A percentile compares a stretch with the other conserved stretches of the same genome.
Conservation (phyloP, 352 stramenopile species). For the Blastocystis sp. region DNA sequence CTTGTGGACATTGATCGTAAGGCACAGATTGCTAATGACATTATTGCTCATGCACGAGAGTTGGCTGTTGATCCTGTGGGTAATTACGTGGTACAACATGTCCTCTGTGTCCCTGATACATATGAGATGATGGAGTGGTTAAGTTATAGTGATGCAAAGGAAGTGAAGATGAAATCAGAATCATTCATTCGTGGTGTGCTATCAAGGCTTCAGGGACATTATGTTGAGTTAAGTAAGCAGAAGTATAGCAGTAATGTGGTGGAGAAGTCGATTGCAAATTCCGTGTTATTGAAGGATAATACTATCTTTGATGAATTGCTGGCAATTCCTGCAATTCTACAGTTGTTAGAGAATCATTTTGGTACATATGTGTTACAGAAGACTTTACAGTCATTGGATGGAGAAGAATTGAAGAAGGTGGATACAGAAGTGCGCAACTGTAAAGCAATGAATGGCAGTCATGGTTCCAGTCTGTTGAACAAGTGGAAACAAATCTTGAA, state of each 20-base stretch:
- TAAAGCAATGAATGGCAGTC: neutral
- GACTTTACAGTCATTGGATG: constrained; percentile 11
- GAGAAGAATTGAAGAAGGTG: neutral
- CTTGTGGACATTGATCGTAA: neutral
- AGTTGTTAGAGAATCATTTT: constrained; percentile 48
- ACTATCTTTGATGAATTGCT: constrained; percentile 40
- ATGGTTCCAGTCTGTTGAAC: constrained; percentile 12
- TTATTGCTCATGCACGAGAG: constrained; percentile 2
- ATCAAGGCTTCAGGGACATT: neutral
- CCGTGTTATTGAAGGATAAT: neutral
- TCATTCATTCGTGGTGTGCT: constrained; percentile 7
- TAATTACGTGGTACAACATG: constrained; percentile 56
- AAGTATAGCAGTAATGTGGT: constrained; percentile 57
- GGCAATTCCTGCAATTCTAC: neutral
- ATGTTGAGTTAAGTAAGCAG: constrained; percentile 50
- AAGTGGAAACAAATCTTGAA: constrained; percentile 56
- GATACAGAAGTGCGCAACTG: neutral
- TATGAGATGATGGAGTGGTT: neutral
- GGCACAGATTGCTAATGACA: neutral
- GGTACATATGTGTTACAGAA: constrained; percentile 51
- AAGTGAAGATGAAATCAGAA: neutral
- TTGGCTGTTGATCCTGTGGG: constrained; percentile 37
- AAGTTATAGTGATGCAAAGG: neutral
- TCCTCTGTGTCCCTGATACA: constrained; percentile 7
- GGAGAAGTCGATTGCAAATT: constrained; percentile 41